Base-by-base conservation (phyloP, 345 rosid species). In the Hibiscus tridactylites region DNA sequence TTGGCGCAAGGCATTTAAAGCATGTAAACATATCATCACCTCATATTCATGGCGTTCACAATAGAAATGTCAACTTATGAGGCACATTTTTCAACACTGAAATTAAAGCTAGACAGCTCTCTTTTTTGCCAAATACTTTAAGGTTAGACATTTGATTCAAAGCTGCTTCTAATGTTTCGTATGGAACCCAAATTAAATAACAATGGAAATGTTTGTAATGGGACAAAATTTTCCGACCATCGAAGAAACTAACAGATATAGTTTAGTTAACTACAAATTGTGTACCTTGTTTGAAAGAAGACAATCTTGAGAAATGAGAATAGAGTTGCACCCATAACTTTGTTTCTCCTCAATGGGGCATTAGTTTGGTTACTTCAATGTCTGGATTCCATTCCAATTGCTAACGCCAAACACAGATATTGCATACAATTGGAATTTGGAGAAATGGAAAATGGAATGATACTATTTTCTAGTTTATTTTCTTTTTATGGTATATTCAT, bases 371-470 rank as follows among this genome's bases (percentile, higher is more conserved):
- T 67, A 9, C 39, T 49, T 67, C 58, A 29, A 49, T 28, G 59
- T 2, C 44, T 31, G 3, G 71, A 67, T 50, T 67, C 71, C 71
- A 49, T 67, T 28, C 58, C 71, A 67, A 28, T 49, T 67, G 58
- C 71, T 8, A 67, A 28, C n/a, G 42, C 71, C 71, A 67, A 67
- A 67, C 24, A 3, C 3, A 67, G 10, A 58, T 10, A 58, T 58
- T 24, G 16, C 61, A 28, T 15, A 42, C 31, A 65, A 10, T 65
- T 21, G 33, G 69, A 44, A 5, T 42, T 42, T 21, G 26, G 59
- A 54, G 17, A 0, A 0, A 17, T 26, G 33, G 1, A 21, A 8
- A 26, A 26, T 66, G 70, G 57, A 66, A 66, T 66, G 26, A 5
- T 26, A 67, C 42, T 8, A 46, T 49, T 24, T 49, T 67, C 29